Evolutionary conservation across 257 asterid species (phyloP), one percentile per base, ranked within the genome.

Genomic region (Ophiorrhiza pumila): DNA sequence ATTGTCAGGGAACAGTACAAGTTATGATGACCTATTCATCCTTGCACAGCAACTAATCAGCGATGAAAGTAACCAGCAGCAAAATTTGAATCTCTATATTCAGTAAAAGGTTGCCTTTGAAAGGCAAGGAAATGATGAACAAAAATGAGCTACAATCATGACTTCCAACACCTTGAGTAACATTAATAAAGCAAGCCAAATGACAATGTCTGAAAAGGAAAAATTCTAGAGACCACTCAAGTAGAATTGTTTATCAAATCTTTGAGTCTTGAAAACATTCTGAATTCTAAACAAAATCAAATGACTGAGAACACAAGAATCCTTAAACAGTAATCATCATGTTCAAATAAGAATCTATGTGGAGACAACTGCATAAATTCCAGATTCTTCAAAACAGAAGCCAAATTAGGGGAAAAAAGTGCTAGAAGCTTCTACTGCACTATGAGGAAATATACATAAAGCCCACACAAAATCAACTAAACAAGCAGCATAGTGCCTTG

Each of bases 141-240:
- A 14, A 59, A 60, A 20, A 60, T 31, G 15, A 43, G 15, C 43
- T 10, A 35, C 23, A 56, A 56, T 62, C 68, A 62, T 35, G 20
- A 18, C 43, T 41, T 62, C 37, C 68, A 35, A 62, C 68, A 62
- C n/a, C 50, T 64, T 41, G 20, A 64, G n/a, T n/a, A 37, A 22
- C 31, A 7, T 39, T 14, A 39, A 4, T n/a, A 22, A 34, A 18
- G 27, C 32, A 64, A 32, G 50, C n/a, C 4, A 63, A 41, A 64
- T n/a, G 7, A 23, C 52, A 7, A 22, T 9, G 10, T 22, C 20
- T 42, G 27, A 15, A 64, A 64, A 4, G 52, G 7, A 23, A 64
- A 41, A 34, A 15, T 1, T 13, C 14, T 32, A 5, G 2, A 60
- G 14, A 17, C 43, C 42, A 59, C 5, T 20, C 65, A 58, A 31